These are phyloP conservation scores for Pseudogymnoascus sp. DNA, from an alignment of 2,329 filamentous ascomycete genomes.

Conservation along the genomic window DNA sequence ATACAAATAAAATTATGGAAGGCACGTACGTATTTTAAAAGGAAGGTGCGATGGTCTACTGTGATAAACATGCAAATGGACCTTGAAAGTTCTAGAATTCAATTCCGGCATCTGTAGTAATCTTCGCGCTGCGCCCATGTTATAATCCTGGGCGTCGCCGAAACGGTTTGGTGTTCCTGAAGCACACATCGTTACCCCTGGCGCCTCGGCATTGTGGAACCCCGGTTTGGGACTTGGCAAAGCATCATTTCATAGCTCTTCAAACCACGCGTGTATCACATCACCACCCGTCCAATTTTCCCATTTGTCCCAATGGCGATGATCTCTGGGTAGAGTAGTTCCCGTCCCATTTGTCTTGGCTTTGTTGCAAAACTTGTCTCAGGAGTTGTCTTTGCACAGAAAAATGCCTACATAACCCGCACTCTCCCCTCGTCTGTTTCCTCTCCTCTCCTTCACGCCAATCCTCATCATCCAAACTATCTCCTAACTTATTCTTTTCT, in stretches of 20 bases:
- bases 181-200: neutral
- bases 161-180: neutral
- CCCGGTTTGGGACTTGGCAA: neutral
- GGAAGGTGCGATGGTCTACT: neutral
- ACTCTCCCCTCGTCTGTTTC: neutral
- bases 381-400: neutral
- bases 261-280: conserved; percentile 9
- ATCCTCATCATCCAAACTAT: conserved; percentile 6
- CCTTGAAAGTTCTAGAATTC: neutral
- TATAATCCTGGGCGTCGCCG: neutral
- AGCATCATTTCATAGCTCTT: neutral
- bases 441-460: neutral
- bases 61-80: neutral
- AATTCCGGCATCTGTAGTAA: neutral
- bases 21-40: neutral
- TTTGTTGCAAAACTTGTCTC: neutral
- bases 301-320: neutral
- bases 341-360: conserved; percentile 2
- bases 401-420: neutral
- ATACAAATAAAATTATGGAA: neutral
- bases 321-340: conserved; percentile 4
- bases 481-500: neutral
- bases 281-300: neutral
- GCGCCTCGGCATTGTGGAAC: neutral
- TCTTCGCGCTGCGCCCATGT: neutral